phyloP scores from a whole-genome alignment of 495 filamentous ascomycete genomes.

The Saxophila tyrrhenica region DNA sequence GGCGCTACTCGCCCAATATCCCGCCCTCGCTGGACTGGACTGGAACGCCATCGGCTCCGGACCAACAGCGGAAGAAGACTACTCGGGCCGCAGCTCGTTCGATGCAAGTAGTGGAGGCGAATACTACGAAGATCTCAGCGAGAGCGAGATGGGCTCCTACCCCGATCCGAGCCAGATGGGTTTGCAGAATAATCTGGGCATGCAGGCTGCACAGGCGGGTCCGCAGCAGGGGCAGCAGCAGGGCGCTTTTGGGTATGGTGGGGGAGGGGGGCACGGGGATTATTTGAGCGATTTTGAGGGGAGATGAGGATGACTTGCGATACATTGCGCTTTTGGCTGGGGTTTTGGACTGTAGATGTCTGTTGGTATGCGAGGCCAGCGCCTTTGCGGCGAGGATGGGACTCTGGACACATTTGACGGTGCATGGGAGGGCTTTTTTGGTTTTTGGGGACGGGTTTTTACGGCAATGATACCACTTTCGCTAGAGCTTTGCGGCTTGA shows the following conservation, averaged over 20 bases:
- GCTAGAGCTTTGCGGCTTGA: background rate
- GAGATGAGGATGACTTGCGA: slow-evolving; percentile 11
- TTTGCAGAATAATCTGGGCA: background rate
- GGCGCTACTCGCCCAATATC: slow-evolving; percentile 82
- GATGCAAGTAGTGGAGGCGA: slow-evolving; percentile 63
- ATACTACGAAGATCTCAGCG: slow-evolving; percentile 41
- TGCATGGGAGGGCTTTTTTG: background rate
- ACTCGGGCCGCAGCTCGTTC: slow-evolving; percentile 75
- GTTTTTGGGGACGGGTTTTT: background rate
- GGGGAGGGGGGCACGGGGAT: slow-evolving; percentile 7
- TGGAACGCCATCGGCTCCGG: slow-evolving; percentile 46
- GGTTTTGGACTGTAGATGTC: no score
- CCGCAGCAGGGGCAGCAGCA: background rate
- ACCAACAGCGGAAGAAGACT: slow-evolving; percentile 48
- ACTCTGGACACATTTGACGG: background rate
- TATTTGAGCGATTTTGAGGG: slow-evolving; percentile 21
- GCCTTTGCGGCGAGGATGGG: no score
- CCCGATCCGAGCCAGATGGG: background rate
- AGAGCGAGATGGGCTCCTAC: slow-evolving; percentile 14
- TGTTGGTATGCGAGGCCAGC: no score
- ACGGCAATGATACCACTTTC: background rate
- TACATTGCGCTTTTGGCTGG: no score
- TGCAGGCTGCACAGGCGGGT: background rate
- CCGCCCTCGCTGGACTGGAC: slow-evolving; percentile 71
- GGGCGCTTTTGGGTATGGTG: slow-evolving; percentile 1